Conservation (phyloP, 805 yeast species). For the Wickerhamiella spandovensis region DNA sequence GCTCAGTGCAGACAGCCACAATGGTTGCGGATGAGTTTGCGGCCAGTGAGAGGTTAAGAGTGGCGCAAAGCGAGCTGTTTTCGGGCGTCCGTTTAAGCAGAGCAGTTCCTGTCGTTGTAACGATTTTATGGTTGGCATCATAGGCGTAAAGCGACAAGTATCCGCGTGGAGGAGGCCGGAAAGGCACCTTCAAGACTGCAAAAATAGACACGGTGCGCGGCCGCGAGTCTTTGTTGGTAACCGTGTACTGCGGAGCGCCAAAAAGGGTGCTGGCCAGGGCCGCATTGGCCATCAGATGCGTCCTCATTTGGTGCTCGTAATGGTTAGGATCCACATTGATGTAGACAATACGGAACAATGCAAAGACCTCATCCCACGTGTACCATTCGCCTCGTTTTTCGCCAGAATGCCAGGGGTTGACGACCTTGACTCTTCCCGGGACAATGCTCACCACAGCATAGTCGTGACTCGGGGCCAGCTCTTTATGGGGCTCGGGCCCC, state of each 20-base stretch:
- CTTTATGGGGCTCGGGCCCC: slow-evolving; percentile 29
- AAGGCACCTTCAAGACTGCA: background rate
- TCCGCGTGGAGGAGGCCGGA: background rate
- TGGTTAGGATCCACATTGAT: background rate
- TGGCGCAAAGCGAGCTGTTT: background rate
- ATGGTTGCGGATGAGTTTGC: background rate
- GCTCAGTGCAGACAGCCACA: background rate
- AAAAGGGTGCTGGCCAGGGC: background rate
- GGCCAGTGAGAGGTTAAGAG: background rate
- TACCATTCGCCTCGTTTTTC: background rate
- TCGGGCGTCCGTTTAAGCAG: background rate
- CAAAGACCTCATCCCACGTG: background rate
- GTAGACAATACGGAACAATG: slow-evolving; percentile 4
- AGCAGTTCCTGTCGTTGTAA: background rate
- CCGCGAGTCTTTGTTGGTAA: background rate
- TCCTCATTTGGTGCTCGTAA: background rate
- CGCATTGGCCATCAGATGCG: background rate
- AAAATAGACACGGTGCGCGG: background rate
- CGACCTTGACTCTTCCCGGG: slow-evolving; percentile 8
- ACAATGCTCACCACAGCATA: slow-evolving; percentile 41
- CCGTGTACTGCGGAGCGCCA: background rate
- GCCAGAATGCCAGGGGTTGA: slow-evolving; percentile 6
- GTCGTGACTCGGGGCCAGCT: slow-evolving; percentile 51
- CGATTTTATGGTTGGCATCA: background rate
- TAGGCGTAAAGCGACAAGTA: background rate